Evolutionary conservation across 768 basidiomycete species (phyloP), one percentile per base, ranked within the genome.

Genomic region (Lactifluus pinguis): DNA sequence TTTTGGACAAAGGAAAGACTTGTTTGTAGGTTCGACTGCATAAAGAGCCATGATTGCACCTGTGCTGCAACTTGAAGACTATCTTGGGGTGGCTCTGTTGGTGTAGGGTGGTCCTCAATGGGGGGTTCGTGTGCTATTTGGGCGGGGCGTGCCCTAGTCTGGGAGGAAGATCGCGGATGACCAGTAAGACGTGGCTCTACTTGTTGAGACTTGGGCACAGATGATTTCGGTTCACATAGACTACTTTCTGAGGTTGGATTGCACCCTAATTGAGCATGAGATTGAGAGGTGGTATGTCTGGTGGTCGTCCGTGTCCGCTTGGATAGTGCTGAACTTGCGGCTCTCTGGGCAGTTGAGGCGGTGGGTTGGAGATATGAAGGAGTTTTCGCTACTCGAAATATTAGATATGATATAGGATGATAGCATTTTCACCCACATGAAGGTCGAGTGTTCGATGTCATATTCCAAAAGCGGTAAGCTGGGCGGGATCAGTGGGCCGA

Each of bases 41-140:
- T 85, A 64, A 79, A 80, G 32, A 78, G 59, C 84, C 83, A 85
- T 61, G 83, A 78, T 61, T 82, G 81, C 17, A 76, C 69, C 59
- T 83, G 80, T 13, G 82, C 80, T 1, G 79, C 80, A 6, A 79
- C 67, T 64, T 81, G 77, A 13, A 81, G 68, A 14, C 77, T 64
- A 49, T 70, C 70, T 13, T 36, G 17, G 17, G 51, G 7, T 25
- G 48, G 15, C 30, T 51, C 47, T 17, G 39, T 41, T 4, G 32
- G 52, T 19, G 29, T 13, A 2, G 32, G 9, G 15, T 17, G 38
- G 21, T 53, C 30, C 39, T 57, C 52, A 11, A 14, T 34, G 6
- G 38, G 13, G 42, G 9, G 39, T 6, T 50, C 13, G n/a, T 21
- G 60, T 3, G 39, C 17, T 13, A 45, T 45, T 42, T 38, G 61